phyloP scores from a whole-genome alignment of 2,329 filamentous ascomycete species.

The Ceratocystis diversiconidia region DNA sequence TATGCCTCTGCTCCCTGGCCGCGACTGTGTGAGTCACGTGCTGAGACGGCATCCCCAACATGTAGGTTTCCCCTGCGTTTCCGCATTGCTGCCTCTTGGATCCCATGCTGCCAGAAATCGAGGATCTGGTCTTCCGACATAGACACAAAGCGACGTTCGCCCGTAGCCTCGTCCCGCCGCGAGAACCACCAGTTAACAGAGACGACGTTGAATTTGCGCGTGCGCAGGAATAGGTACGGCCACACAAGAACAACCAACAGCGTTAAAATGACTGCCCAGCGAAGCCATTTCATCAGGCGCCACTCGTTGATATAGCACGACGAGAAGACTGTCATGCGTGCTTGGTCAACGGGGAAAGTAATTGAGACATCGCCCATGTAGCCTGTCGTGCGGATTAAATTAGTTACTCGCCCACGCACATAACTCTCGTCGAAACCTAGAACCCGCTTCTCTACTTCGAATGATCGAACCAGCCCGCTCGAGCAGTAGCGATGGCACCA shows the following conservation, averaged over 20 bases:
- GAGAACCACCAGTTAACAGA: slow-evolving; percentile 47
- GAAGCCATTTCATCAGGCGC: slow-evolving; percentile 49
- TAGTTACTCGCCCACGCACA: slow-evolving; percentile 38
- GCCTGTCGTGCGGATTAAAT: slow-evolving; percentile 47
- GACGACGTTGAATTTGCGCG: slow-evolving; percentile 51
- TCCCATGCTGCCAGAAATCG: slow-evolving; percentile 45
- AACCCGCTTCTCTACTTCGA: slow-evolving; percentile 38
- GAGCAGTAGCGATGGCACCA: slow-evolving; percentile 59
- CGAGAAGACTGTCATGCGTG: slow-evolving; percentile 48
- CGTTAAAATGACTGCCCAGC: slow-evolving; percentile 50
- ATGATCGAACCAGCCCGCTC: slow-evolving; percentile 43
- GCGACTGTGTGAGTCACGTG: slow-evolving; percentile 30
- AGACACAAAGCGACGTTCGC: slow-evolving; percentile 35
- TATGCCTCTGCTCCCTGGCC: slow-evolving; percentile 38
- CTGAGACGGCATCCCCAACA: slow-evolving; percentile 30
- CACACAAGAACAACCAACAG: slow-evolving; percentile 57
- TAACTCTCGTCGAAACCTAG: slow-evolving; percentile 45
- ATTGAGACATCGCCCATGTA: slow-evolving; percentile 50
- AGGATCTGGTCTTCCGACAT: slow-evolving; percentile 47
- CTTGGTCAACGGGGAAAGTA: slow-evolving; percentile 43
- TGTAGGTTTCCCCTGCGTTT: slow-evolving; percentile 41
- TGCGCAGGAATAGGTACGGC: slow-evolving; percentile 55
- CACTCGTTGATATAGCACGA: slow-evolving; percentile 47
- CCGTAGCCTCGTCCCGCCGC: slow-evolving; percentile 23
- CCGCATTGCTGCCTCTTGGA: slow-evolving; percentile 44